phyloP scores from a whole-genome alignment of 1,284 basidiomycete species.

The Pseudozyma sp. region DNA sequence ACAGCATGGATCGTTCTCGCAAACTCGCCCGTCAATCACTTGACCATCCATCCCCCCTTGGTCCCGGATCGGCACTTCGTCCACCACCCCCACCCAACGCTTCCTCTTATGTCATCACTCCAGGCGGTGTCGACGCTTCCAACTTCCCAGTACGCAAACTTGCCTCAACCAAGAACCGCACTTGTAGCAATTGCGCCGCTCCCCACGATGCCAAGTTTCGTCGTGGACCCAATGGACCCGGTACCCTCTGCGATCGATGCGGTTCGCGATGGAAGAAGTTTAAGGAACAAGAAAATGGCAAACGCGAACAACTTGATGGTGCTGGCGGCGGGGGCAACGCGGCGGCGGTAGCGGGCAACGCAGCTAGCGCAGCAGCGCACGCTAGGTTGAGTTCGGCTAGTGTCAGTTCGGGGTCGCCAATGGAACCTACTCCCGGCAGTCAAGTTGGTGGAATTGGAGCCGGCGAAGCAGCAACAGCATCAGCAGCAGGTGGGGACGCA shows the following conservation, averaged over 20 bases:
- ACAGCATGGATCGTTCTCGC: conserved; percentile 24
- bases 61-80: conserved; percentile 1
- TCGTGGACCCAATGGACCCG: conserved; percentile 46
- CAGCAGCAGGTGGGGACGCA: conserved; percentile 1
- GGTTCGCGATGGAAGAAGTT: conserved; percentile 54
- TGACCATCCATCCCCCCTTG: neutral
- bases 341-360: neutral
- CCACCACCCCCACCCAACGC: conserved; percentile 1
- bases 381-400: conserved; percentile 33
- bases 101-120: conserved; percentile 16
- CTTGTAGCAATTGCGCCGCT: conserved; percentile 48
- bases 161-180: conserved; percentile 55
- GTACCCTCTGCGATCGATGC: conserved; percentile 53
- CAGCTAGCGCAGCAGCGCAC: conserved; percentile 18
- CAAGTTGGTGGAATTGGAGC: neutral
- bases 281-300: conserved; percentile 35
- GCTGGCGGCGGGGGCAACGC: neutral
- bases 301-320: conserved; percentile 12
- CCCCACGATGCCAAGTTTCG: conserved; percentile 56
- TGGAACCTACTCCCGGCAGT: conserved; percentile 12
- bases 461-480: neutral
- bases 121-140: conserved; percentile 1
- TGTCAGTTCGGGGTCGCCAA: conserved; percentile 23
- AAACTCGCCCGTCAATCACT: conserved; percentile 25
- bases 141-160: conserved; percentile 46